Base-by-base conservation (phyloP, 305 asterid species). In the Caryopteris hybrid region DNA sequence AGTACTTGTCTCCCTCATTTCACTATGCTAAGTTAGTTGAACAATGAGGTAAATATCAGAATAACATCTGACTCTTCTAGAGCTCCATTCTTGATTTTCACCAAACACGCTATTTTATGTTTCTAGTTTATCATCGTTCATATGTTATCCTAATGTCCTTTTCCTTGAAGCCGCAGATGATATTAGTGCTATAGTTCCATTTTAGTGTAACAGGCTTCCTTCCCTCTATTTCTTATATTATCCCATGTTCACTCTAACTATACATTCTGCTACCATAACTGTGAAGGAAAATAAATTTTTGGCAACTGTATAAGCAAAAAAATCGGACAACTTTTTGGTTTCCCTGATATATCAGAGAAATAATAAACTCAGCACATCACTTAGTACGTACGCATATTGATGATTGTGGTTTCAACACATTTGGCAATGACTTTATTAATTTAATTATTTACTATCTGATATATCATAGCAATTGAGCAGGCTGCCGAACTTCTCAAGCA, bases 401-500 rank as follows among this genome's bases (percentile, higher is more conserved):
- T 17, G 34, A 20, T 56, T 43, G 22, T 56, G 58, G 39, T 14
- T 57, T 11, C 57, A 45, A 41, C 55, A 31, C n/a, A 25, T 17
- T 43, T 21, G 42, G 10, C 5, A 16, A 27, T 33, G 12, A 36
- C 46, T 61, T 18, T 54, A 64, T 42, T 9, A 39, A 23, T 25
- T 31, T 70, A 4, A 1, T 66, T 47, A 56, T 72, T 34, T 22
- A 50, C 58, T 51, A 21, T 60, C 69, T 67, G 39, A 66, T 47
- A 33, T 58, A 27, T 29, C 1, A 36, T 54, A 34, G 54, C 65
- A 33, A 56, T 59, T 63, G 62, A 75, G 68, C 93, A 92, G 98
- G 96, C 98, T 81, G 84, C 92, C 41, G 98, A 90, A 67, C 95
- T 92, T 81, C 98, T 92, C 73, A 82, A 87, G 83, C 87, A 90